Evolutionary conservation across 208 protist species (phyloP).

Genomic region (Leishmania aethiopica): DNA sequence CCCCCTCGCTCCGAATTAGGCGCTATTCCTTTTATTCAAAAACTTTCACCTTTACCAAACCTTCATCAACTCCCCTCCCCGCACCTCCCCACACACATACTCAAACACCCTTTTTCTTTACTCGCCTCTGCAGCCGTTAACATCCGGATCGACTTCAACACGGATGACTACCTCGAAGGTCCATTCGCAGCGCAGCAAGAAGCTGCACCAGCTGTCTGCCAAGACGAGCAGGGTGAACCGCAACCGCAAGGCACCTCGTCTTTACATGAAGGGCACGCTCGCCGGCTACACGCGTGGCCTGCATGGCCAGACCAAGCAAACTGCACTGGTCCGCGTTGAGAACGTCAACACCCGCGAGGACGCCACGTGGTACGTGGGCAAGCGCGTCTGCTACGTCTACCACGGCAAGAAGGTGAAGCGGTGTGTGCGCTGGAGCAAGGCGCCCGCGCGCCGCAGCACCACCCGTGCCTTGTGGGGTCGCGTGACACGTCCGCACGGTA

Average conservation of each 20-base stretch:
- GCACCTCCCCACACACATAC: background rate
- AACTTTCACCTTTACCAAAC: background rate
- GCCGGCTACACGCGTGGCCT: conserved; percentile 91
- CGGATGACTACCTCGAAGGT: conserved; percentile 69
- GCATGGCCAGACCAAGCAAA: conserved; percentile 95
- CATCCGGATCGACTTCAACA: background rate
- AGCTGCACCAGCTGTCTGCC: conserved; percentile 88
- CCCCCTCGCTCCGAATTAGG: background rate
- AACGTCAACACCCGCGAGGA: conserved; percentile 96
- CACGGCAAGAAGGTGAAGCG: conserved; percentile 95
- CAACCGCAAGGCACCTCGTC: conserved; percentile 83
- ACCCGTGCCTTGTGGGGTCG: conserved; percentile 98
- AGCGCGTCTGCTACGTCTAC: conserved; percentile 98
- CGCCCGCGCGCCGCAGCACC: conserved; percentile 88
- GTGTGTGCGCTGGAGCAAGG: conserved; percentile 91
- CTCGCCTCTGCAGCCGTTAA: background rate
- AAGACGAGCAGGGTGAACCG: conserved; percentile 87
- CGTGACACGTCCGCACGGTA: conserved; percentile 97
- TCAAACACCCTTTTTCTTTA: background rate
- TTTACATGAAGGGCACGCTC: conserved; percentile 93
- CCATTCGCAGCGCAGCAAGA: conserved; percentile 88
- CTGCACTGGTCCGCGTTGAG: conserved; percentile 95
- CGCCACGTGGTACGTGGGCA: conserved; percentile 98
- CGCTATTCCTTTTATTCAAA: background rate
- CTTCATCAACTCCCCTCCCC: no score